Evolutionary conservation across 2,329 filamentous ascomycete species (phyloP).

Genomic region (Talaromyces marneffei): DNA sequence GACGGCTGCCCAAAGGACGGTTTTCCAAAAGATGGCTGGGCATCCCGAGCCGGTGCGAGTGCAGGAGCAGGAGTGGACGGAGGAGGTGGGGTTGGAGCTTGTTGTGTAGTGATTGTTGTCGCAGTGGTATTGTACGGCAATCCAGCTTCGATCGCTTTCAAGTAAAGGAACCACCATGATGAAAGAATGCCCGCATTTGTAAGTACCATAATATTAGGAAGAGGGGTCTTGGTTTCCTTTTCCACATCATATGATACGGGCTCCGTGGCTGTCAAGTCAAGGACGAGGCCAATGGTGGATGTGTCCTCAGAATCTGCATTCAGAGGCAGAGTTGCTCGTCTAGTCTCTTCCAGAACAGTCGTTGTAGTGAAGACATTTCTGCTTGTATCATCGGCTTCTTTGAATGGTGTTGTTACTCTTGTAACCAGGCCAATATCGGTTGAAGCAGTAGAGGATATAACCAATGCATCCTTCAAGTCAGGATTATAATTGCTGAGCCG

Average conservation of each 20-base stretch:
- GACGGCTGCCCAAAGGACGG: slow-evolving; percentile 19
- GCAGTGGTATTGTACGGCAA: slow-evolving; percentile 67
- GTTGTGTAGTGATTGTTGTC: slow-evolving; percentile 22
- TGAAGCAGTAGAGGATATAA: slow-evolving; percentile 74
- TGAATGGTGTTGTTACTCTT: slow-evolving; percentile 63
- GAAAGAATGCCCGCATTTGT: slow-evolving; percentile 83
- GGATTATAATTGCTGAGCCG: slow-evolving; percentile 76
- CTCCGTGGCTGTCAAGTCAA: slow-evolving; percentile 80
- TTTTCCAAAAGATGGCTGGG: neutral
- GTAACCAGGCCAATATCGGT: slow-evolving; percentile 74
- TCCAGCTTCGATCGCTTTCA: slow-evolving; percentile 71
- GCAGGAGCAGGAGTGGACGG: slow-evolving; percentile 17
- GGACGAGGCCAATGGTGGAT: slow-evolving; percentile 67
- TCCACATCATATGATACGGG: slow-evolving; percentile 47
- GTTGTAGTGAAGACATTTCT: slow-evolving; percentile 68
- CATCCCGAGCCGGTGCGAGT: slow-evolving; percentile 11
- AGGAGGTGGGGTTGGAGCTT: slow-evolving; percentile 18
- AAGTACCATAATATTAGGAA: slow-evolving; percentile 77
- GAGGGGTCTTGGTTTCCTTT: slow-evolving; percentile 62
- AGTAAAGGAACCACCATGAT: slow-evolving; percentile 88
- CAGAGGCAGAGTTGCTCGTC: slow-evolving; percentile 69
- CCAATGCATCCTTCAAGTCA: slow-evolving; percentile 70
- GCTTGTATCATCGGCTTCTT: slow-evolving; percentile 50
- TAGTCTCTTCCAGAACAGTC: slow-evolving; percentile 65
- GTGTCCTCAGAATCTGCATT: slow-evolving; percentile 62